Evolutionary conservation across 164 flowering plant species (phyloP), one percentile per base, ranked within the genome.

Genomic region (Vitis labrusca): DNA sequence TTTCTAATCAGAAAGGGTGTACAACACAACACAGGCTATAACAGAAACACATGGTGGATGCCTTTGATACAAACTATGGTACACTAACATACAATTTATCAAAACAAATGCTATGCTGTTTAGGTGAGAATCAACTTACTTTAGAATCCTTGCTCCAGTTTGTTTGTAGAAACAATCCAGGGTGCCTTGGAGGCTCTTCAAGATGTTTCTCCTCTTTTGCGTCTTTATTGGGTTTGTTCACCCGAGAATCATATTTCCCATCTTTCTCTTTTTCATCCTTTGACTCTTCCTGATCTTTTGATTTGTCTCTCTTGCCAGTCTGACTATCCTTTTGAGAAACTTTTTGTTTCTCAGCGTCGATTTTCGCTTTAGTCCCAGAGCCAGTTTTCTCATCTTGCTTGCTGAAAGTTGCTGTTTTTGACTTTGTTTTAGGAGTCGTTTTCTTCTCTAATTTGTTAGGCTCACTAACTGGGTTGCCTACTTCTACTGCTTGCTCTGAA

Each of bases 151-250:
- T 90, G 84, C 67, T 78, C 66, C 81, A 72, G 73, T 84, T 92
- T 32, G 92, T 96, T 77, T 82, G 84, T 60, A 96, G 73, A 81
- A 96, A 71, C 48, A 91, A 76, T 52, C 99, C 99, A 69, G 98
- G 94, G 57, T 86, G 85, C 59, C 84, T 83, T 69, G 98, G 97
- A 77, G 89, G 91, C 37, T 91, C 97, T 30, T 90, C 95, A 30
- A 72, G 54, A 81, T 76, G 86, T 61, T 74, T 88, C 81, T 86
- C 89, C 62, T 90, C 91, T 71, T 81, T 90, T 54, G 67, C 49
- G 2, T 83, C 89, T 80, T 82, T 88, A 69, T 71, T 78, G 29
- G 78, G 61, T 80, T 81, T 89, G 70, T 81, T 89, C 69, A 74
- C 68, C 66, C 65, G 83, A 8, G 80, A 59, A 56, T 84, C 92